phyloP scores from a whole-genome alignment of 2,329 filamentous ascomycete species.

The Cercospora sesami region DNA sequence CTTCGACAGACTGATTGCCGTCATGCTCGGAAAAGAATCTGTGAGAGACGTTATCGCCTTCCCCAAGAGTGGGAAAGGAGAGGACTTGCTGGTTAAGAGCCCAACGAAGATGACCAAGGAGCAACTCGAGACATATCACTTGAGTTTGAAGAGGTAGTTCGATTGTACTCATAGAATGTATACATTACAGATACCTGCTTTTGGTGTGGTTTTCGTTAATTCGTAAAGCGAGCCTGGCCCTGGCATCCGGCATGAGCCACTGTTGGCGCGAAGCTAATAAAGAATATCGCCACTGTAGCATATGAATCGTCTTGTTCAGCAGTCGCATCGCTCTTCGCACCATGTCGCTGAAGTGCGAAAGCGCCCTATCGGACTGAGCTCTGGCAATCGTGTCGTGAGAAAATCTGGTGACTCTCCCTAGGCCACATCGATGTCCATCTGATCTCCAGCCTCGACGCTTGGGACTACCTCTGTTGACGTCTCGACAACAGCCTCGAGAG shows the following conservation, averaged over 20 bases:
- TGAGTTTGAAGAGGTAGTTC: constrained; percentile 39
- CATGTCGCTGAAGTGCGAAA: background rate
- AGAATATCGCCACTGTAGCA: background rate
- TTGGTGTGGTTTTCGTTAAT: background rate
- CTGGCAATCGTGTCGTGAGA: background rate
- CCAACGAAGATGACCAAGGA: constrained; percentile 67
- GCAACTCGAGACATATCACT: constrained; percentile 60
- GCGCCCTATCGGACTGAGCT: background rate
- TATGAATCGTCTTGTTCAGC: background rate
- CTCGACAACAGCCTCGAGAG: background rate
- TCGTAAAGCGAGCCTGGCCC: constrained; percentile 1
- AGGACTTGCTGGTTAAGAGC: constrained; percentile 79
- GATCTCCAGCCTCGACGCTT: constrained; percentile 5
- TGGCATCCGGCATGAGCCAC: background rate
- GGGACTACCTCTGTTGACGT: background rate
- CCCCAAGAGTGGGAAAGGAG: constrained; percentile 87
- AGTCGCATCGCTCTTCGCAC: background rate
- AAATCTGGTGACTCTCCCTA: background rate
- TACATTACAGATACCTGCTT: constrained; percentile 13
- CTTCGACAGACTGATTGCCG: constrained; percentile 80
- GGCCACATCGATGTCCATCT: background rate
- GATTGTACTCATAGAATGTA: constrained; percentile 7
- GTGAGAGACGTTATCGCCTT: constrained; percentile 96
- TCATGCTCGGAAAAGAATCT: constrained; percentile 73
- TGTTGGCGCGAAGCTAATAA: background rate